Base-by-base conservation (phyloP, 495 filamentous ascomycete species). In the Haplographium delicatum region DNA sequence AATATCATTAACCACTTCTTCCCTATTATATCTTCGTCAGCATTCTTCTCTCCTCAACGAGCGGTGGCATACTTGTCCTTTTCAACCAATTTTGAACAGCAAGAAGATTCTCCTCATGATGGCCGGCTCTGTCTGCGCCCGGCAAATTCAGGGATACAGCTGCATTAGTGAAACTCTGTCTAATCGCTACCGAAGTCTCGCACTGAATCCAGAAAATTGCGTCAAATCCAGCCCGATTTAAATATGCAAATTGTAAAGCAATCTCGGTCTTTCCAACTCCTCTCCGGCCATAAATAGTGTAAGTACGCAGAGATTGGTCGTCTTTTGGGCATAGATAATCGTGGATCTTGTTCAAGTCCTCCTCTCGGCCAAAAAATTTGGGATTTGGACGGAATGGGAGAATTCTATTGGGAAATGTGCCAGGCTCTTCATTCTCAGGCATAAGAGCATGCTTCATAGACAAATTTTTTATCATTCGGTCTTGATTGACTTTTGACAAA, bases 91-190 rank as follows among this genome's bases (percentile, higher is more conserved):
- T 38, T 38, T 50, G 44, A 7, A 61, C 58, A 9, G 24, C 45
- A 9, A 61, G 20, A 2, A 44, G 47, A 40, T 58, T 53, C 18
- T 57, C 54, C 26, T 60, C 54, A 25, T 59, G 31, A 52, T 56
- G 55, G 20, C 31, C 40, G 15, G 53, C 42, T 28, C 25, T 31
- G 16, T 53, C 42, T 10, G 44, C 47, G 16, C 57, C 43, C n/a
- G 53, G 48, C 15, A 62, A 23, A 19, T 51, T 52, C 6, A 59
- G 44, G 10, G 11, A 18, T 18, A 57, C 30, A 2, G 59, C 56
- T 4, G 57, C 37, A 39, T 62, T 41, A 2, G 57, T 56, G 25
- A 62, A 62, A 31, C 59, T 62, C 26, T 62, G 59, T 0, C 47
- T 46, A 40, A 62, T 52, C 7, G 59, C 48, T 1, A 53, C 53